Conservation (phyloP, 2,329 filamentous ascomycete species). For the Phaeosphaeria sp. region DNA sequence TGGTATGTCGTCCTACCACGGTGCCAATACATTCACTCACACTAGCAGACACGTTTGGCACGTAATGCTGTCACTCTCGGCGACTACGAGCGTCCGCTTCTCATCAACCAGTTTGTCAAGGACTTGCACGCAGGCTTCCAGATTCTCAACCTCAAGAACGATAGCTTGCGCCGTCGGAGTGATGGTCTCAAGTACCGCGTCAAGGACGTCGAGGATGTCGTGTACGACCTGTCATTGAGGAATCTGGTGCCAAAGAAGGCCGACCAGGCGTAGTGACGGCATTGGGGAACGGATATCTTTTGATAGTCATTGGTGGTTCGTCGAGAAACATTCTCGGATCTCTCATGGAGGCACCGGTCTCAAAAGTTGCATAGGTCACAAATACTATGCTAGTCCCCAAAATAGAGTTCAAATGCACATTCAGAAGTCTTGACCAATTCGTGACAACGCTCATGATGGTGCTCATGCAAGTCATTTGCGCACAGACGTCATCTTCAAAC, state of each 20-base stretch:
- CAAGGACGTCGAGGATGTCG: constrained; percentile 97
- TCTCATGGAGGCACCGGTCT: no score
- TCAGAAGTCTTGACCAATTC: background rate
- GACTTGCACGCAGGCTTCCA: constrained; percentile 96
- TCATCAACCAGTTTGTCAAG: constrained; percentile 92
- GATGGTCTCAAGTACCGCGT: constrained; percentile 97
- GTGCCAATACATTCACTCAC: background rate
- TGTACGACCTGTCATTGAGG: constrained; percentile 90
- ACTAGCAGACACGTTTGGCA: constrained; percentile 73
- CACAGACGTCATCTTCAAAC: constrained; percentile 24
- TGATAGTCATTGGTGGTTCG: background rate
- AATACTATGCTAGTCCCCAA: no score
- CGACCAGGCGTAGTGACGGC: constrained; percentile 7
- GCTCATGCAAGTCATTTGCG: constrained; percentile 14
- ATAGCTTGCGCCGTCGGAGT: constrained; percentile 82
- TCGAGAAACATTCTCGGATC: background rate
- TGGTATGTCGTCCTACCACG: constrained; percentile 56
- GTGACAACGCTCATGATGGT: constrained; percentile 13
- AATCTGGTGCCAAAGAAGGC: constrained; percentile 67
- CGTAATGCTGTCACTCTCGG: constrained; percentile 94
- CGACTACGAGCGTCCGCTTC: constrained; percentile 83
- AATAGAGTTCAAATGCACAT: background rate
- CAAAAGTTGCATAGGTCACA: no score
- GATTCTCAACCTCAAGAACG: constrained; percentile 96
- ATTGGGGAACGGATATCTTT: background rate